Base-by-base conservation (phyloP, 805 yeast species). In the Metschnikowia sp. region DNA sequence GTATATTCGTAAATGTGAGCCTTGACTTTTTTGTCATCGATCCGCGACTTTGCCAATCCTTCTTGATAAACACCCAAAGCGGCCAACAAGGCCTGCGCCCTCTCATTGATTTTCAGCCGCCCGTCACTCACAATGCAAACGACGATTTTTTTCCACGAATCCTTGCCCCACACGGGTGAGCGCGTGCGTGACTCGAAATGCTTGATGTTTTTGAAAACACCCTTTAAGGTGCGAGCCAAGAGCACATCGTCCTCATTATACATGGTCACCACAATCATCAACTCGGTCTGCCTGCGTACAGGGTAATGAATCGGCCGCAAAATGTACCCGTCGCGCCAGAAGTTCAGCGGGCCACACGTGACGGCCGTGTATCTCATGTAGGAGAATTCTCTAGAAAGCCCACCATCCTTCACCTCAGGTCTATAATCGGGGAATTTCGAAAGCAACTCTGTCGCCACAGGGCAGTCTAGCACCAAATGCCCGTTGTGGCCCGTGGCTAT, bases 401-500 rank as follows among this genome's bases (percentile, higher is more conserved):
- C 76, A 4, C 74, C 74, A 49, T 69, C 75, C 37, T 64, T 64
- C 13, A 55, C 58, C 8, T 48, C 60, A 3, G 65, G 55, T 22
- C 60, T 56, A 48, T 69, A 72, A 51, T 70, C 75, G 10, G 73
- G 75, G 48, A 70, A 72, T 49, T 71, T 72, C 13, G 69, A 40
- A 37, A 86, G 68, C 42, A 89, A 73, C 41, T 80, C 76, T 30
- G 80, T 78, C n/a, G 95, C 83, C 1, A 89, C 91, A 10, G 96
- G 96, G 61, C 96, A 89, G 66, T 89, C 96, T 49, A 89, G 76
- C 32, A 89, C 88, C 61, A 89, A 77, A 60, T 89, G 89, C 47
- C 96, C 96, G 47, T 73, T 68, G 47, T 64, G 63, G 32, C 75
- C 75, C 22, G 48, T 46, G 31, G 55, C 57, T n/a, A 54, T 51